phyloP scores from a whole-genome alignment of 306 rosid species.

The Fragaria iinumae region DNA sequence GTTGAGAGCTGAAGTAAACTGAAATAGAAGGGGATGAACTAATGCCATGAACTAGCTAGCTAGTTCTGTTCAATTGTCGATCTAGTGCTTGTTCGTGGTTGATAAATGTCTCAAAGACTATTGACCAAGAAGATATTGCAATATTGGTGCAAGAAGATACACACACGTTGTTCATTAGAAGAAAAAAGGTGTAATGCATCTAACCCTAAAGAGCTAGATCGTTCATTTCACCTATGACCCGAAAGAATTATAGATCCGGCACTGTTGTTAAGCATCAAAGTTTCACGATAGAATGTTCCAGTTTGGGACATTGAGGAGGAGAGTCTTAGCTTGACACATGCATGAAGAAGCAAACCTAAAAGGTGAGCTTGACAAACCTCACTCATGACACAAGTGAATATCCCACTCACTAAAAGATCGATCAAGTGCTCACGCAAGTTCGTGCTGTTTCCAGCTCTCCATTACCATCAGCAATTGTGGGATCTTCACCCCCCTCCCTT shows the following conservation, averaged over 20 bases:
- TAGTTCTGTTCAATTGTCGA: background rate
- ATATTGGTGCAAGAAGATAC: background rate
- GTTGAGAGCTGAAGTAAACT: background rate
- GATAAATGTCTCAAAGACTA: too few relatives aligned
- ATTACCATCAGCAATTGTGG: slow-evolving; percentile 30
- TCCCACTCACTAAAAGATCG: slow-evolving; percentile 30
- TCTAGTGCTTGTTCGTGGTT: background rate
- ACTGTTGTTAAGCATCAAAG: background rate
- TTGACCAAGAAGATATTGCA: background rate
- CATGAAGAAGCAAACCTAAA: slow-evolving; percentile 23
- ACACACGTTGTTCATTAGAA: background rate
- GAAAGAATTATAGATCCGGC: background rate
- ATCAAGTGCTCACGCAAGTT: slow-evolving; percentile 33
- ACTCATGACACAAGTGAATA: slow-evolving; percentile 18
- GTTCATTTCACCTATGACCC: background rate
- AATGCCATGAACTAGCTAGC: background rate
- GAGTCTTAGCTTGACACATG: slow-evolving; percentile 16
- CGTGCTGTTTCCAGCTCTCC: slow-evolving; percentile 19
- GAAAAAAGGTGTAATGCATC: background rate
- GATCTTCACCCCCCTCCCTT: slow-evolving; percentile 23
- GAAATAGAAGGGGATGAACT: background rate
- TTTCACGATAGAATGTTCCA: background rate
- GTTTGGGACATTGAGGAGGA: background rate
- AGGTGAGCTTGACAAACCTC: slow-evolving; percentile 4
- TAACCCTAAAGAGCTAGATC: background rate